phyloP scores from a whole-genome alignment of 305 asterid genomes.

The Rubia occidens region DNA sequence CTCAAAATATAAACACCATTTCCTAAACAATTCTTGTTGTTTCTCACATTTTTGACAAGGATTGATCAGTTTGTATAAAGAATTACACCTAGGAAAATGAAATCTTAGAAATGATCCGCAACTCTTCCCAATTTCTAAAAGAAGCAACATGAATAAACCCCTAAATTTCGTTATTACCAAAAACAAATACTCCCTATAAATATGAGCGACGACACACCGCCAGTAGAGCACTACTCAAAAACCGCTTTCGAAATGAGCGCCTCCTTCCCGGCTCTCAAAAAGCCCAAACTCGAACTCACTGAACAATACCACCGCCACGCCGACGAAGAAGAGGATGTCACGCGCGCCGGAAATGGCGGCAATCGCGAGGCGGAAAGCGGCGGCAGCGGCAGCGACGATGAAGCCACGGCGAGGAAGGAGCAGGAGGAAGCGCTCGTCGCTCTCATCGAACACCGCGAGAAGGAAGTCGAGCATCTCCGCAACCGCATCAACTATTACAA shows the following conservation, averaged over 20 bases:
- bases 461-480: slow-evolving; percentile 57
- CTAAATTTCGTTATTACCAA: neutral
- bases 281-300: slow-evolving; percentile 15
- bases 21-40: no score
- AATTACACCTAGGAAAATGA: no score
- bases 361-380: neutral
- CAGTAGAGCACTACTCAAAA: neutral
- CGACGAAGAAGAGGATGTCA: neutral
- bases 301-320: neutral
- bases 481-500: slow-evolving; percentile 48
- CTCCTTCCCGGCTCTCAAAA: slow-evolving; percentile 14
- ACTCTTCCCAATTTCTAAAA: neutral
- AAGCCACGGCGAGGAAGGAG: slow-evolving; percentile 29
- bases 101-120: neutral
- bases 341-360: neutral
- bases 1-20: no score
- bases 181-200: neutral
- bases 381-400: slow-evolving; percentile 16
- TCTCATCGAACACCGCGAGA: slow-evolving; percentile 54
- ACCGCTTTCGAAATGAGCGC: slow-evolving; percentile 11
- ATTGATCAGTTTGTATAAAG: no score
- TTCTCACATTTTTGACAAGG: no score
- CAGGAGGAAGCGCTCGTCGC: slow-evolving; percentile 68
- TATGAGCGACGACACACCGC: neutral
- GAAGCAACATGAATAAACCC: neutral